Conservation (phyloP, 2,329 filamentous ascomycete species). For the Colletotrichum sublineola region DNA sequence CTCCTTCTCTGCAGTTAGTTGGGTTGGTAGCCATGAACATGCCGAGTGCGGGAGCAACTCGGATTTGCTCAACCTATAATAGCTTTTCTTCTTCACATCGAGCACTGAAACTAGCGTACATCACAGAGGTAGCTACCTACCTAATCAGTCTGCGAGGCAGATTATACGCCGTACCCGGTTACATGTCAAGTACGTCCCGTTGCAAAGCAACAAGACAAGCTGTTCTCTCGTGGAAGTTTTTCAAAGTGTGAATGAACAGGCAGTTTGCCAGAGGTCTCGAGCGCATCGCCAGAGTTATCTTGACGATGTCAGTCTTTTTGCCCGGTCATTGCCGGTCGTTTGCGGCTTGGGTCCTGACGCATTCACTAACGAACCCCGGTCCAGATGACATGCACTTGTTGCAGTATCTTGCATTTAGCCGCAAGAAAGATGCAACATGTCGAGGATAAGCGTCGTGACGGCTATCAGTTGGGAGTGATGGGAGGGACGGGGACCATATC, state of each 20-base stretch:
- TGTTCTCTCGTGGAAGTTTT: constrained; percentile 1
- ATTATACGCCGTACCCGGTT: background rate
- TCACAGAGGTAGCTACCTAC: background rate
- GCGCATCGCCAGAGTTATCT: background rate
- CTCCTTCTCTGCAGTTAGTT: background rate
- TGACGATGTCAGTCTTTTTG: background rate
- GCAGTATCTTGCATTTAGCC: constrained; percentile 13
- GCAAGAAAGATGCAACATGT: background rate
- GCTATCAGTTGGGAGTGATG: background rate
- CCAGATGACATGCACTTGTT: constrained; percentile 8
- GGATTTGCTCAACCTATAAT: background rate
- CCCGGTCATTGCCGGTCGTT: constrained; percentile 19
- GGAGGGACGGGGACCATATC: background rate
- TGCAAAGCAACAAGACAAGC: constrained; percentile 13
- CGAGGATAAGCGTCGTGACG: background rate
- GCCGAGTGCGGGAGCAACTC: background rate
- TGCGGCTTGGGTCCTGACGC: constrained; percentile 26
- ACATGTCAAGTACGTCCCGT: background rate
- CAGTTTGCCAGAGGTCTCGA: constrained; percentile 24
- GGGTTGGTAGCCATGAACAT: background rate
- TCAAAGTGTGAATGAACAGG: constrained; percentile 36
- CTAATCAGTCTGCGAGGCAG: constrained; percentile 7
- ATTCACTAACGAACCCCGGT: constrained; percentile 20
- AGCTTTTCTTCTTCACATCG: background rate
- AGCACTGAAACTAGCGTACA: background rate